phyloP scores from a whole-genome alignment of 1,139 yeast species.

The Nakaseomyces bracarensis region DNA sequence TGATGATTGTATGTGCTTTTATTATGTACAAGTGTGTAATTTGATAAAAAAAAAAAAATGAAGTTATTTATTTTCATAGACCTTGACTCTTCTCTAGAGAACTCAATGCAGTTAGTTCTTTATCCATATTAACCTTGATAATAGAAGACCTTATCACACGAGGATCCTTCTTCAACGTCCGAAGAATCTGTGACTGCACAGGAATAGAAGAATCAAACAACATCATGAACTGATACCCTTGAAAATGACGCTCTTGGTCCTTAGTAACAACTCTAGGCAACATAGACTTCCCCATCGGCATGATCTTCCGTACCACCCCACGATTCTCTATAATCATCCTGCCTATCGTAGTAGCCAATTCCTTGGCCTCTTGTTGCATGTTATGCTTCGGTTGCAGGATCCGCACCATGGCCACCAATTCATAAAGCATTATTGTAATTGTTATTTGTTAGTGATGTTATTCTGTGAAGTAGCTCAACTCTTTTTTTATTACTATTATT shows the following conservation, averaged over 20 bases:
- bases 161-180: slow-evolving; percentile 80
- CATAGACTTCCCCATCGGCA: slow-evolving; percentile 68
- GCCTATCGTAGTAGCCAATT: slow-evolving; percentile 67
- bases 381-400: slow-evolving; percentile 45
- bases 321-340: slow-evolving; percentile 76
- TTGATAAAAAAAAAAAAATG: too few relatives aligned
- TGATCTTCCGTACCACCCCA: slow-evolving; percentile 80
- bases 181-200: slow-evolving; percentile 76
- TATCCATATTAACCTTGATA: slow-evolving; percentile 55
- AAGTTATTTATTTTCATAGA: neutral
- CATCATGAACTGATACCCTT: slow-evolving; percentile 81
- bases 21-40: too few relatives aligned
- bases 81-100: slow-evolving; percentile 38
- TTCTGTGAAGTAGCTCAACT: neutral
- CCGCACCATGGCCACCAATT: slow-evolving; percentile 83
- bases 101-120: slow-evolving; percentile 45
- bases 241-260: slow-evolving; percentile 83
- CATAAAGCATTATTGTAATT: slow-evolving; percentile 60
- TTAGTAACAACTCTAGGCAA: slow-evolving; percentile 76
- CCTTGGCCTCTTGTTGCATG: slow-evolving; percentile 56
- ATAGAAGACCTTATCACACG: slow-evolving; percentile 77
- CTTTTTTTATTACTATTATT: too few relatives aligned
- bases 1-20: too few relatives aligned
- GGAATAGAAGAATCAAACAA: slow-evolving; percentile 78
- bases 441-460: neutral